A percentile compares a stretch with the other conserved stretches of the same genome.
phyloP scores from a whole-genome alignment of 306 rosid genomes.

The Trichosanthes truncata region DNA sequence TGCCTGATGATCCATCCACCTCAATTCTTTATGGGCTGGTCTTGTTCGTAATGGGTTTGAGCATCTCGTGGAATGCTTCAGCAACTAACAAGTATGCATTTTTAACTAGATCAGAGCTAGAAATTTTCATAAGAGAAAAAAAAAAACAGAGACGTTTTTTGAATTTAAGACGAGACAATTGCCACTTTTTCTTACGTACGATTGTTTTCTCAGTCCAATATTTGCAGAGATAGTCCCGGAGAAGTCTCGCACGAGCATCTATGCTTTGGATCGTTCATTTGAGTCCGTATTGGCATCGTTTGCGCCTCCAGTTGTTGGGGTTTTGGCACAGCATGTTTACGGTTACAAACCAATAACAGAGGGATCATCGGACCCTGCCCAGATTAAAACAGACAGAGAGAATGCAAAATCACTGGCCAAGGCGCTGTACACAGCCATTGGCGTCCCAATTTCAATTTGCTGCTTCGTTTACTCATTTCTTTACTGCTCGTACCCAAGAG shows the following conservation, averaged over 20 bases:
- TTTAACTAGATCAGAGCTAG: too few species aligned
- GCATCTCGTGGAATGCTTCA: conserved; percentile 70
- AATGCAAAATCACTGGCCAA: conserved; percentile 54
- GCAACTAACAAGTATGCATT: conserved; percentile 45
- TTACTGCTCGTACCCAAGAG: conserved; percentile 41
- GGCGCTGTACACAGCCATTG: conserved; percentile 76
- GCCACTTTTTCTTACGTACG: too few species aligned
- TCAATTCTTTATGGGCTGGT: conserved; percentile 42
- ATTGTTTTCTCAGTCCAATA: conserved; percentile 32
- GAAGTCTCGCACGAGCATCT: conserved; percentile 79
- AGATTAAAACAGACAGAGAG: conserved; percentile 56
- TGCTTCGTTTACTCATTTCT: conserved; percentile 75
- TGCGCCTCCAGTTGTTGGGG: conserved; percentile 90
- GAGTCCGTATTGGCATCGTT: conserved; percentile 77
- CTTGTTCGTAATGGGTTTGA: conserved; percentile 69
- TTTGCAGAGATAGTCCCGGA: conserved; percentile 80
- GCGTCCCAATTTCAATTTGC: conserved; percentile 65
- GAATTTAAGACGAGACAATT: too few species aligned
- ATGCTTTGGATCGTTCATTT: conserved; percentile 84
- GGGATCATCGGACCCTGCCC: conserved; percentile 46
- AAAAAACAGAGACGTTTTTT: too few species aligned
- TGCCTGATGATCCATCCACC: conserved; percentile 68
- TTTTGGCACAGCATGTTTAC: conserved; percentile 67
- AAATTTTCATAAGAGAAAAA: too few species aligned
- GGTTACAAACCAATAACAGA: conserved; percentile 43